phyloP scores from a whole-genome alignment of 257 asterid genomes.

The Primulina huaijiensis region DNA sequence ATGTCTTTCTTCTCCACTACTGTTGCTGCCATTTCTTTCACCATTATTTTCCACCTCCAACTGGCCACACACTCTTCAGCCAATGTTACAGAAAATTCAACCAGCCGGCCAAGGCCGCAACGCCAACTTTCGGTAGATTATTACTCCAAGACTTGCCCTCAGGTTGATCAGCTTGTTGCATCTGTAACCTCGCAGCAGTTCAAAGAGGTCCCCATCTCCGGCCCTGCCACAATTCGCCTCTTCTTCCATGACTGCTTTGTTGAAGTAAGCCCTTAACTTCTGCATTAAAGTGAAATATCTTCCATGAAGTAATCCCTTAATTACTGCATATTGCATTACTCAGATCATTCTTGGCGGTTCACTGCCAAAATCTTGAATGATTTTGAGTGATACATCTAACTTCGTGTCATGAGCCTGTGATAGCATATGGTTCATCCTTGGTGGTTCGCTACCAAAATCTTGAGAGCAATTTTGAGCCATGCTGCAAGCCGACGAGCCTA shows the following conservation, averaged over 20 bases:
- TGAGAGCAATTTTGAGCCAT: no score
- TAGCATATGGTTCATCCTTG: no score
- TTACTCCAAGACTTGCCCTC: conserved; percentile 80
- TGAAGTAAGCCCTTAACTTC: conserved; percentile 31
- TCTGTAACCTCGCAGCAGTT: conserved; percentile 71
- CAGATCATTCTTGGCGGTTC: not conserved
- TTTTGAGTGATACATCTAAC: not conserved
- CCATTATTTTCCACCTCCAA: conserved; percentile 23
- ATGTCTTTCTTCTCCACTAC: conserved; percentile 36
- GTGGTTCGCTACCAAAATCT: not conserved
- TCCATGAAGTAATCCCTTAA: conserved; percentile 24
- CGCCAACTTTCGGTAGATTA: conserved; percentile 53
- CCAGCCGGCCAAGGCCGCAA: conserved; percentile 21
- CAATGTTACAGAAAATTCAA: conserved; percentile 22
- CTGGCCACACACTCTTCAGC: conserved; percentile 24
- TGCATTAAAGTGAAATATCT: not conserved
- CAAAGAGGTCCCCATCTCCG: conserved; percentile 67
- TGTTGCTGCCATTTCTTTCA: conserved; percentile 24
- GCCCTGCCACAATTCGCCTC: conserved; percentile 94
- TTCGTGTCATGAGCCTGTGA: no score
- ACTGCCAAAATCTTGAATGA: not conserved
- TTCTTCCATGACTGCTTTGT: conserved; percentile 98
- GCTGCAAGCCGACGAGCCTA: no score
- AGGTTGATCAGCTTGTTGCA: conserved; percentile 63
- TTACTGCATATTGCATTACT: not conserved